Conservation (phyloP, 225 moss, liverwort and hornwort genomes). For the Ulota crispa region DNA sequence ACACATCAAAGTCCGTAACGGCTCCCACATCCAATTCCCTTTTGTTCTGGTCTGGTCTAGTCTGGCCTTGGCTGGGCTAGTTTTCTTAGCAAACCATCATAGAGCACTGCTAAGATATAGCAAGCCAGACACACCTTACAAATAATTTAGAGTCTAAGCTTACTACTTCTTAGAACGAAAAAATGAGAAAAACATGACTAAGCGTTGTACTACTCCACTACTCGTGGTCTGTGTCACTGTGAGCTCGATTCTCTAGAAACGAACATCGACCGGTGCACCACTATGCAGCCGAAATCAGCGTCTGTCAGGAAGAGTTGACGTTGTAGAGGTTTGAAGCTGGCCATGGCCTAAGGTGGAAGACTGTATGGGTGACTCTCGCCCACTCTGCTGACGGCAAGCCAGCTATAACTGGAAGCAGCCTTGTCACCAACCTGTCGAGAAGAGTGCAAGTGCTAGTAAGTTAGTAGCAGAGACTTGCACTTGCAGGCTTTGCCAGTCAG, state of each 20-base stretch:
- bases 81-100: conserved; percentile 15
- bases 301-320: conserved; percentile 33
- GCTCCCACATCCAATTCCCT: conserved; percentile 21
- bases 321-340: conserved; percentile 15
- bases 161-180: no score
- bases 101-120: not conserved
- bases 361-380: not conserved
- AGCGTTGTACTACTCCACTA: not conserved
- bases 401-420: not conserved
- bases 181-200: not conserved
- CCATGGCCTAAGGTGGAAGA: conserved; percentile 4
- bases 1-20: conserved; percentile 6
- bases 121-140: no score
- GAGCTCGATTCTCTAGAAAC: conserved; percentile 1
- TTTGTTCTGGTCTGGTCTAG: not conserved
- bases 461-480: not conserved
- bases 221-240: not conserved
- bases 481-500: conserved; percentile 8
- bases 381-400: conserved; percentile 22
- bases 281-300: not conserved
- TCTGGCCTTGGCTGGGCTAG: not conserved
- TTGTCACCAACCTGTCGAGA: not conserved
- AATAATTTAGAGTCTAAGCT: no score
- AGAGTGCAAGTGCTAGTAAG: not conserved
- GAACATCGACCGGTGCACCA: not conserved